These are phyloP conservation scores for Modicella reniformis DNA, from an alignment of 371 early-diverging fungal species.

Conservation along the genomic window DNA sequence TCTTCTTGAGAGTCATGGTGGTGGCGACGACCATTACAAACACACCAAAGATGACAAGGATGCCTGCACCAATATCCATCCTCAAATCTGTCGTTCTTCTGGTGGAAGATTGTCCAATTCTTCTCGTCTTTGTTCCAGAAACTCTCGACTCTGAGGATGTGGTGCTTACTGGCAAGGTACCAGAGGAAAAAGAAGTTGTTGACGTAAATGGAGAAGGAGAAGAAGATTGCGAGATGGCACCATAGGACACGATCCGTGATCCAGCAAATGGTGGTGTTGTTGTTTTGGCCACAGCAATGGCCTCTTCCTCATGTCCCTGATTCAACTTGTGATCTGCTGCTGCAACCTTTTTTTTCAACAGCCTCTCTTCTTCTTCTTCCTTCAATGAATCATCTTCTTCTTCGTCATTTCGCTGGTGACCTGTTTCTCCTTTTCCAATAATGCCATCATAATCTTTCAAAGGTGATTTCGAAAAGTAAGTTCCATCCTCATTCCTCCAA, in stretches of 20 bases:
- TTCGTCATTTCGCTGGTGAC: slow-evolving; percentile 11
- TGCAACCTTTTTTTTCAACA: slow-evolving; percentile 8
- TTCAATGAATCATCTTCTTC: slow-evolving; percentile 26
- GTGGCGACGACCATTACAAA: slow-evolving; percentile 63
- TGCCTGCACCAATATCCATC: slow-evolving; percentile 53
- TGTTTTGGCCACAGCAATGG: too few species aligned
- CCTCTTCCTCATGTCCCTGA: slow-evolving; percentile 15
- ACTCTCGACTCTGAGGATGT: background rate
- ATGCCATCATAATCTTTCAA: slow-evolving; percentile 30
- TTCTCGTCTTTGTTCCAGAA: background rate
- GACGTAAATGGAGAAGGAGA: slow-evolving; percentile 7
- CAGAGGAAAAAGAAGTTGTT: slow-evolving; percentile 3
- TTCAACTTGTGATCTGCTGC: background rate
- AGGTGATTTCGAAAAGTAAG: slow-evolving; percentile 16
- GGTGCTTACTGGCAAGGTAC: too few species aligned
- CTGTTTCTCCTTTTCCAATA: too few species aligned
- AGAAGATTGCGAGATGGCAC: slow-evolving; percentile 6
- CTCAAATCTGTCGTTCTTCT: slow-evolving; percentile 32
- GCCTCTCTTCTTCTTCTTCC: slow-evolving; percentile 16
- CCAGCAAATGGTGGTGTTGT: background rate
- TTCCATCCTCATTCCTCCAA: slow-evolving; percentile 17
- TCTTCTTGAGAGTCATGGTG: slow-evolving; percentile 36
- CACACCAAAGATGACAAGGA: slow-evolving; percentile 56
- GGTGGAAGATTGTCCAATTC: background rate
- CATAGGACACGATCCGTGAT: slow-evolving; percentile 1